Evolutionary conservation across 352 stramenopile species (phyloP).

Genomic region (Globisporangium lucens): DNA sequence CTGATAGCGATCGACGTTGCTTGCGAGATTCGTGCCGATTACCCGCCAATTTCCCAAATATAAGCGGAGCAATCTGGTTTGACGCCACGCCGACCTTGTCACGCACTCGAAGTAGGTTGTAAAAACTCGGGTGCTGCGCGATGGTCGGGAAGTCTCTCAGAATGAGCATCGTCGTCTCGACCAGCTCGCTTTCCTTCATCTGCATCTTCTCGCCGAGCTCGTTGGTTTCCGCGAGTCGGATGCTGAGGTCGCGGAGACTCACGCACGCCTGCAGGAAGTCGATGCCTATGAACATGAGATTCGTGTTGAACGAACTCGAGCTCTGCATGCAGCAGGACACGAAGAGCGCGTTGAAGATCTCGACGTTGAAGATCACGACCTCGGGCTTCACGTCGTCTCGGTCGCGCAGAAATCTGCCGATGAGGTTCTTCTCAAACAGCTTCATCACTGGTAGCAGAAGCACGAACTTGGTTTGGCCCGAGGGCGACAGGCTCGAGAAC

Average conservation of each 20-base stretch:
- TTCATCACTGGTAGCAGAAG: conserved; percentile 38
- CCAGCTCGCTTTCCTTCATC: neutral
- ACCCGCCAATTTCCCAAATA: no score
- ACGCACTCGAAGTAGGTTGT: no score
- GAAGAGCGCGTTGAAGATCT: conserved; percentile 47
- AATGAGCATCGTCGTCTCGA: neutral
- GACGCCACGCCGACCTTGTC: no score
- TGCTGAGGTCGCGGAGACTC: conserved; percentile 29
- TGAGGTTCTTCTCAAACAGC: conserved; percentile 34
- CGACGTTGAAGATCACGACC: conserved; percentile 38
- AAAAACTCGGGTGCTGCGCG: neutral
- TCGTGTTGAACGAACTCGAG: conserved; percentile 29
- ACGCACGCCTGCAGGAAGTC: conserved; percentile 35
- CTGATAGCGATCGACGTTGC: no score
- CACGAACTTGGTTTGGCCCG: conserved; percentile 15
- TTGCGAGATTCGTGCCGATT: no score
- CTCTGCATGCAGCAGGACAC: conserved; percentile 44
- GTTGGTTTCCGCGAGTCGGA: conserved; percentile 3
- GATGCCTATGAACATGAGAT: conserved; percentile 27
- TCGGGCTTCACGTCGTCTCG: conserved; percentile 26
- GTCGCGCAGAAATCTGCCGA: conserved; percentile 18
- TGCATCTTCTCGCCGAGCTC: neutral
- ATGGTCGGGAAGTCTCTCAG: neutral
- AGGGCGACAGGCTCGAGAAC: conserved; percentile 14
- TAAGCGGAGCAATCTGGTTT: no score